Evolutionary conservation across 805 yeast genomes (phyloP).

Genomic region (Lipomyces yamanashiensis): DNA sequence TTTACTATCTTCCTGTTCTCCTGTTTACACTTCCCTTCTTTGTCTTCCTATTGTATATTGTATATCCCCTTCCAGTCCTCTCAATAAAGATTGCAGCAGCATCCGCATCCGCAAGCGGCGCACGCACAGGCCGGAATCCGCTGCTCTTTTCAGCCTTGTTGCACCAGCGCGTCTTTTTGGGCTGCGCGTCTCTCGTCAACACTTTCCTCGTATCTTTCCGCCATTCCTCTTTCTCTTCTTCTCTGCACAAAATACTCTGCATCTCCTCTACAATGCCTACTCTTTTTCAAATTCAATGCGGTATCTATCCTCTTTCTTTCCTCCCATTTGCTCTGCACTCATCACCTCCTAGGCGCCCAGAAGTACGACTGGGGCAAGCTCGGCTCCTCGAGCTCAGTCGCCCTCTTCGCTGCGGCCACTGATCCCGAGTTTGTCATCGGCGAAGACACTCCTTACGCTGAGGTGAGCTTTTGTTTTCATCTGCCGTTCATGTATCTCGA

Average conservation of each 20-base stretch:
- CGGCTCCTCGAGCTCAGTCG: conserved; percentile 86
- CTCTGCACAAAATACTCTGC: neutral
- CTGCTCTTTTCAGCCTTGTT: neutral
- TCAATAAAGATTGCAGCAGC: neutral
- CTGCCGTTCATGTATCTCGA: too few species aligned
- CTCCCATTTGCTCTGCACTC: neutral
- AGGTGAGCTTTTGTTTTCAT: conserved; percentile 43
- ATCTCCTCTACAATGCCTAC: conserved; percentile 11
- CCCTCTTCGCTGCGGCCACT: conserved; percentile 77
- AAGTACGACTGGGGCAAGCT: conserved; percentile 55
- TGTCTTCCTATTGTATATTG: too few species aligned
- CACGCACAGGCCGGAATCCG: neutral
- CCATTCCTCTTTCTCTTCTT: neutral
- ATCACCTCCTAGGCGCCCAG: conserved; percentile 28
- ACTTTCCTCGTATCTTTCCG: neutral
- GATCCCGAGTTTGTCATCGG: conserved; percentile 66
- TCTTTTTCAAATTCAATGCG: conserved; percentile 47
- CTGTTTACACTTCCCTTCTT: too few species aligned
- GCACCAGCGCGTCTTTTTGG: neutral
- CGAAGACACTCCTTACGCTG: conserved; percentile 88
- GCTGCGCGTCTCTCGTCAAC: neutral
- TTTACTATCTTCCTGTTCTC: too few species aligned
- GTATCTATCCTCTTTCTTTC: conserved; percentile 28
- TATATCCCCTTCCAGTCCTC: too few species aligned
- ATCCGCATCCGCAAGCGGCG: neutral